A percentile compares a stretch with the other conserved stretches of the same genome.
Conservation (phyloP, 1,284 basidiomycete species). For the Cutaneotrichosporon spelunceum region DNA sequence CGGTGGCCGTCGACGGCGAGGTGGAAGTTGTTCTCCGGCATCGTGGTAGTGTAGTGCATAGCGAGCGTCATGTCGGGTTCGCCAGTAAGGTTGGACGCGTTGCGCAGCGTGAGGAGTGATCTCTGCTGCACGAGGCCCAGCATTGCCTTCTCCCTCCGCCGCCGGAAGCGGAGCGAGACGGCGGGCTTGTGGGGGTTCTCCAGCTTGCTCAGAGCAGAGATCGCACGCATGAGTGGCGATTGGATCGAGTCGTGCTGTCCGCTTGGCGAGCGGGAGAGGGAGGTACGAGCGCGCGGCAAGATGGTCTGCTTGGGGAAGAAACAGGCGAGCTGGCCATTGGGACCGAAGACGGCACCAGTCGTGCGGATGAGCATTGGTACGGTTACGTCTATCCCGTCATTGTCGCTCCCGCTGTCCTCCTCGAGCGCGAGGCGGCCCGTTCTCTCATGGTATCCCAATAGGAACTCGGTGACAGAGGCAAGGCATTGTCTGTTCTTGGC, state of each 20-base stretch:
- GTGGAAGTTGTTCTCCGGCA: conserved; percentile 59
- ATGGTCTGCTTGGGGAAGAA: conserved; percentile 65
- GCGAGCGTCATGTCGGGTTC: conserved; percentile 64
- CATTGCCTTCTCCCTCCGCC: conserved; percentile 16
- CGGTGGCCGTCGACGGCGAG: conserved; percentile 62
- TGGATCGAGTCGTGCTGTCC: conserved; percentile 22
- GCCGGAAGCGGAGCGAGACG: conserved; percentile 12
- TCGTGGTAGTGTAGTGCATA: conserved; percentile 57
- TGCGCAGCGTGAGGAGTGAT: conserved; percentile 61
- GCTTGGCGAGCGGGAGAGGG: conserved; percentile 43
- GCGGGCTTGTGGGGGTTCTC: conserved; percentile 35
- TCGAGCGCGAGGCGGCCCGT: conserved; percentile 41
- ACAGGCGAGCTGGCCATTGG: conserved; percentile 78
- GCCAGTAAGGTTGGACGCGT: conserved; percentile 58
- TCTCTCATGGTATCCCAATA: conserved; percentile 59
- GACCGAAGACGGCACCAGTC: conserved; percentile 63
- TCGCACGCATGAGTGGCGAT: conserved; percentile 42
- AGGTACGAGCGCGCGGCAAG: conserved; percentile 35
- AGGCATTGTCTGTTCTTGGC: conserved; percentile 71
- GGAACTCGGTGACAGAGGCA: conserved; percentile 72
- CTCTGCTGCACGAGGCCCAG: conserved; percentile 38
- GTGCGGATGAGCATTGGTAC: conserved; percentile 45
- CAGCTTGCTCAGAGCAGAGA: conserved; percentile 40
- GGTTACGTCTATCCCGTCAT: conserved; percentile 39
- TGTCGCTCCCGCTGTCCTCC: conserved; percentile 37